Base-by-base conservation (phyloP, 2,329 filamentous ascomycete genomes). In the Elsinoe ampelina region DNA sequence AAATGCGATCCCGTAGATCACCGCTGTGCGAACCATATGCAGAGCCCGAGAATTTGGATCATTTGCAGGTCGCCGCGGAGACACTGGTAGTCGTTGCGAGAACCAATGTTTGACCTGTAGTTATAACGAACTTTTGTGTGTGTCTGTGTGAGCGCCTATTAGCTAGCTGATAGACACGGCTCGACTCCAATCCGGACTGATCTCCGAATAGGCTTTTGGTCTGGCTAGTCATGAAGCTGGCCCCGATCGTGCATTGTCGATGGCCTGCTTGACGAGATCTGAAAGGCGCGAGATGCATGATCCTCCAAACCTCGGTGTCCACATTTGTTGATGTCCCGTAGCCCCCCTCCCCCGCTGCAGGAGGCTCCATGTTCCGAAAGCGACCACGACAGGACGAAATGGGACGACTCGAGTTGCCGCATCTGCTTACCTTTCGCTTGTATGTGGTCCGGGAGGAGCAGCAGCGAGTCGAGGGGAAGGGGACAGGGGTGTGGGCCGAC, bases 31-130 rank as follows among this genome's bases (percentile, higher is more conserved):
- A 52, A 52, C 48, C 19, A 52, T 39, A 15, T 52, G 32, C 48
- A 52, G 32, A 52, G 48, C 34, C 48, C 48, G 34, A 38, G 48
- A 52, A 52, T 11, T 52, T 39, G 47, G 48, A 52, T 52, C 48
- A 34, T 52, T 39, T 39, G 13, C 2, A 19, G 15, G 32, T 32
- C 15, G 30, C 34, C 48, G 36, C 48, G 34, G 48, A 52, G 26
- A 15, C 26, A 30, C 26, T 26, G 26, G 2, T 50, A 15, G 26
- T 30, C 34, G 26, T 50, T 50, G 45, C 45, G 45, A 50, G 45
- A 35, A 50, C 32, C 45, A 50, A 34, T 50, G 45, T 50, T 35
- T 50, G 45, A 35, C 15, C 45, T 50, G 45, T 50, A n/a, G n/a
- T n/a, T n/a, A 50, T 50, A 50, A 36, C 45, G 45, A 50, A 30